Base-by-base conservation (phyloP, 148 eudicot genomes). In the Persicaria tinctoria region DNA sequence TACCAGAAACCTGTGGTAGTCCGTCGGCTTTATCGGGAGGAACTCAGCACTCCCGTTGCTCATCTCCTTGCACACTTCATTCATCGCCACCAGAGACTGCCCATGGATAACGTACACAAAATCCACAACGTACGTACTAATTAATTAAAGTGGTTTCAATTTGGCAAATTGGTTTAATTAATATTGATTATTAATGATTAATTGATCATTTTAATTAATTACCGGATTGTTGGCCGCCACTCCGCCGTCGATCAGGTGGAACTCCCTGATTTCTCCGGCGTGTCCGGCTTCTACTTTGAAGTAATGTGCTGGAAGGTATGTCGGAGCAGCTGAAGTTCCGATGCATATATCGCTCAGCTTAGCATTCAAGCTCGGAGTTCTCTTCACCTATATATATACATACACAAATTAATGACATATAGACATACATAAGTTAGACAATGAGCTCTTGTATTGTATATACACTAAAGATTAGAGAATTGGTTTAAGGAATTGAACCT, bases 321-420 rank as follows among this genome's bases (percentile, higher is more conserved):
- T 90, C 46, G 96, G 96, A 5, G 91, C 93, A 1, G 90, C 95
- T 1, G 96, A 84, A n/a, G 93, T 89, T 74, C 89, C 80, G 55
- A 87, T 78, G 82, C 89, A 87, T 18, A 90, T 84, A 71, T 90
- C 96, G 0, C 88, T 80, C 11, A 88, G n/a, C 5, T 14, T 27
- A 3, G 80, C 92, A 59, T 90, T 81, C 54, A 81, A 27, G 48
- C 8, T 20, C 4, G 84, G 82, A 9, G 73, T 71, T 17, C 7
- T 66, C 14, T 68, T 54, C 45, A 79, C 78, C 87, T 86, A 16
- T 71, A 73, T 73, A 5, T 18, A 23, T 38, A 59, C 38, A 32
- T 32, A 32, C 41, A 32, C 41, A 32, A 32, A 23, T 23, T 23
- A 23, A 51, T 23, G 45, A 63, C 13, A 10, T 53, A 10, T 53